phyloP scores from a whole-genome alignment of 208 protist species.

The Wallacemonas collosoma region DNA sequence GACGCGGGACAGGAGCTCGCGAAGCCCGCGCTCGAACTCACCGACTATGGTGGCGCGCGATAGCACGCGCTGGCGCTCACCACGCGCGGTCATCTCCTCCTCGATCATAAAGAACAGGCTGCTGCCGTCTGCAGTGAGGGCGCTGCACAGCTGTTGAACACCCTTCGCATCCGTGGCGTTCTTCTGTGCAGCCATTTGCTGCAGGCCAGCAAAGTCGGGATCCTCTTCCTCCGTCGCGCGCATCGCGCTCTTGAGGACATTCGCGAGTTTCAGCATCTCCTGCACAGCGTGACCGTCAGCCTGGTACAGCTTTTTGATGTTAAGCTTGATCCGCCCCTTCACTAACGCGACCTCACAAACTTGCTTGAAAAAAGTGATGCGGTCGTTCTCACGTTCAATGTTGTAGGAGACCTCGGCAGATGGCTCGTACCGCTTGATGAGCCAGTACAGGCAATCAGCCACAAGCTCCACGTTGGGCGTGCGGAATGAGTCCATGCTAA shows the following conservation, averaged over 20 bases:
- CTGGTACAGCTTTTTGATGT: conserved; percentile 95
- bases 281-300: conserved; percentile 95
- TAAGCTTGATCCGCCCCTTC: conserved; percentile 93
- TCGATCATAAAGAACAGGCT: conserved; percentile 90
- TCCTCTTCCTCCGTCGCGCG: conserved; percentile 75
- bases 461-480: conserved; percentile 96
- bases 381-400: conserved; percentile 90
- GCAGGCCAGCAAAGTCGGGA: conserved; percentile 67
- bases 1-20: conserved; percentile 72
- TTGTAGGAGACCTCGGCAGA: conserved; percentile 89
- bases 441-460: conserved; percentile 92
- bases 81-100: conserved; percentile 68
- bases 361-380: conserved; percentile 94
- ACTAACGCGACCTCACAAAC: conserved; percentile 79
- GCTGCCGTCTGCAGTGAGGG: conserved; percentile 88
- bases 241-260: conserved; percentile 90
- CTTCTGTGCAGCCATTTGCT: conserved; percentile 87
- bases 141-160: conserved; percentile 89
- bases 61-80: conserved; percentile 80
- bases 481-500: conserved; percentile 97
- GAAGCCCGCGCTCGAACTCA: conserved; percentile 91
- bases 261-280: conserved; percentile 95
- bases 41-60: conserved; percentile 87
- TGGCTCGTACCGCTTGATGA: conserved; percentile 93
- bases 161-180: conserved; percentile 84